Evolutionary conservation across 2,329 filamentous ascomycete genomes (phyloP).

Genomic region (Emydomyces testavorans): DNA sequence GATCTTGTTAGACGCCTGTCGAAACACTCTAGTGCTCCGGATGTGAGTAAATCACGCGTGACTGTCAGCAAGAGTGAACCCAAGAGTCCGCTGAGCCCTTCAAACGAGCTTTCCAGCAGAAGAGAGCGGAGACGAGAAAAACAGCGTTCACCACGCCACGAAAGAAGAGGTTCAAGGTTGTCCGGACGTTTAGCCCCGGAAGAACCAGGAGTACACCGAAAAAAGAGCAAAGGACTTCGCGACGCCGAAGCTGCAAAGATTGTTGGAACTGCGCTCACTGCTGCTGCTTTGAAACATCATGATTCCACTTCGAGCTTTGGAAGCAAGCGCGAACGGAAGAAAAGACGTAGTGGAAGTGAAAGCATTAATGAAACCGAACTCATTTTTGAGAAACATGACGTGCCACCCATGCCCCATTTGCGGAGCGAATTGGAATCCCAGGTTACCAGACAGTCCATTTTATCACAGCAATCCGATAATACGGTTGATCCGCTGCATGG

Average conservation of each 20-base stretch:
- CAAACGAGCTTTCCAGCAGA: constrained; percentile 35
- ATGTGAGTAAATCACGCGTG: constrained; percentile 51
- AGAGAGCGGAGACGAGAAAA: constrained; percentile 46
- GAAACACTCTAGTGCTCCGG: constrained; percentile 47
- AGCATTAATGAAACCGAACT: constrained; percentile 41
- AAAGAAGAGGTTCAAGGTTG: constrained; percentile 34
- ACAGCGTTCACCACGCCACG: constrained; percentile 39
- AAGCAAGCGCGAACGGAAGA: constrained; percentile 26
- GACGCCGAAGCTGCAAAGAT: constrained; percentile 46
- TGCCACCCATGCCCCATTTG: constrained; percentile 68
- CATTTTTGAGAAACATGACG: constrained; percentile 43
- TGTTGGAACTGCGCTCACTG: constrained; percentile 48
- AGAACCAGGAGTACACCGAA: constrained; percentile 42
- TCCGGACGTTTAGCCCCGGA: constrained; percentile 40
- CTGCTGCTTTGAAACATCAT: constrained; percentile 52
- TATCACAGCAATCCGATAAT: constrained; percentile 67
- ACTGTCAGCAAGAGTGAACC: constrained; percentile 45
- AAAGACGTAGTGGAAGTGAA: constrained; percentile 41
- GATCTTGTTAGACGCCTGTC: constrained; percentile 44
- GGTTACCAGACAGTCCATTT: constrained; percentile 72
- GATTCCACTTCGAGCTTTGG: constrained; percentile 52
- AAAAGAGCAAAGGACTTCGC: constrained; percentile 44
- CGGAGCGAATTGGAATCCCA: constrained; percentile 81
- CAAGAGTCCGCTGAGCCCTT: not conserved
- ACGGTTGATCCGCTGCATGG: constrained; percentile 57